Percentiles rank a stretch among this genome's conserved stretches.
phyloP scores from a whole-genome alignment of 2,329 filamentous ascomycete species.

The Xylaria sp. region DNA sequence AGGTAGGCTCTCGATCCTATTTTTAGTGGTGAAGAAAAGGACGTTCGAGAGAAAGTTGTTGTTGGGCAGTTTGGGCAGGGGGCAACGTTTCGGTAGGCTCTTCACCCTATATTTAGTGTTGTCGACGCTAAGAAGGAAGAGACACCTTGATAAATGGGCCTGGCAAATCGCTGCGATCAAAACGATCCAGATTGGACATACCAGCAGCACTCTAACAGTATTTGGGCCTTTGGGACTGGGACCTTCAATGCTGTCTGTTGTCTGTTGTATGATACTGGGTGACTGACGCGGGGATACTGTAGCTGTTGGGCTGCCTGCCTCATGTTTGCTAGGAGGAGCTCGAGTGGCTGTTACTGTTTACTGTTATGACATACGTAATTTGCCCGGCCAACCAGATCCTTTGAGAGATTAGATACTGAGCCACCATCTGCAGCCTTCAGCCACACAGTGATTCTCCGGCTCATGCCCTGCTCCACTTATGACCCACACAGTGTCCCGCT shows the following conservation, averaged over 20 bases:
- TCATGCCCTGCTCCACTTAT: neutral
- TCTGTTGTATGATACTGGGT: no score
- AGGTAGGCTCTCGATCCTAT: slow-evolving; percentile 35
- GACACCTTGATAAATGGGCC: slow-evolving; percentile 15
- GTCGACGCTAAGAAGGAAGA: neutral
- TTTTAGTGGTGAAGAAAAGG: slow-evolving; percentile 14
- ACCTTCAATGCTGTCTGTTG: no score
- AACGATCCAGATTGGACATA: neutral
- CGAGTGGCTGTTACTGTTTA: slow-evolving; percentile 19
- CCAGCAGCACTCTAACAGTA: neutral
- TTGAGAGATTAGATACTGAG: neutral
- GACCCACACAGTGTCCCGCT: neutral
- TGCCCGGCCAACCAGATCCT: slow-evolving; percentile 30
- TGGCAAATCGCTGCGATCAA: slow-evolving; percentile 14
- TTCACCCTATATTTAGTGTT: slow-evolving; percentile 23
- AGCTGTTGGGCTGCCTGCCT: neutral
- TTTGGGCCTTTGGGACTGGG: no score
- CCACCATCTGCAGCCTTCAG: neutral
- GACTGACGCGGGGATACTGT: no score
- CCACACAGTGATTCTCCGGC: neutral
- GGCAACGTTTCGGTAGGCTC: slow-evolving; percentile 39
- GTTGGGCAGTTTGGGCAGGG: slow-evolving; percentile 38
- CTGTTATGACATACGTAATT: slow-evolving; percentile 27
- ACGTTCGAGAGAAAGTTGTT: no score
- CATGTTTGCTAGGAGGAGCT: neutral